Conservation (phyloP, 768 basidiomycete species). For the Suillus occidentalis region DNA sequence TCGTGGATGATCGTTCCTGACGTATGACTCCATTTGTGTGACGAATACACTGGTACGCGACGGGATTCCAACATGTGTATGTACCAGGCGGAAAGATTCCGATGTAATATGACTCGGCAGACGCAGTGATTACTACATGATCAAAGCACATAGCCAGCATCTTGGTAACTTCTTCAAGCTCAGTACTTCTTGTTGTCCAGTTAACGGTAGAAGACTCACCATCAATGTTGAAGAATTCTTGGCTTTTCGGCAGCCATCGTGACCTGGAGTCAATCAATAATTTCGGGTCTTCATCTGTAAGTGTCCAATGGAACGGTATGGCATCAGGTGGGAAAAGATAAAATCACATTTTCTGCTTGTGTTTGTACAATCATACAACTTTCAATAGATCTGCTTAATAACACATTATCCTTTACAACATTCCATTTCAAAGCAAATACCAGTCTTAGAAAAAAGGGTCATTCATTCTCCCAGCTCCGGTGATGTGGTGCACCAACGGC, state of each 20-base stretch:
- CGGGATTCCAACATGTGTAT: not conserved
- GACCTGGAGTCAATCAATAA: not conserved
- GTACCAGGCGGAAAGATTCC: not conserved
- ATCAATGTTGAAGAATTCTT: not conserved
- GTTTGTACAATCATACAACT: slow-evolving; percentile 15
- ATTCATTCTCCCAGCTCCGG: slow-evolving; percentile 6
- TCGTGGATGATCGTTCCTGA: not conserved
- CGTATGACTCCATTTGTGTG: not conserved
- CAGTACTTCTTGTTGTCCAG: not conserved
- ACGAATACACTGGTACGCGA: not conserved
- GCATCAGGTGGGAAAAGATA: not conserved
- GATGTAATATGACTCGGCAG: not conserved
- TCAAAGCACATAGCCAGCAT: not conserved
- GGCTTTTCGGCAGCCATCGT: not conserved
- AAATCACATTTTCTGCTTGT: slow-evolving; percentile 4
- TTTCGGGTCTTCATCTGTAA: not conserved
- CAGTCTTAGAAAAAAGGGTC: slow-evolving; percentile 5
- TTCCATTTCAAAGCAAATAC: slow-evolving; percentile 9
- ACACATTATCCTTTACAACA: slow-evolving; percentile 5
- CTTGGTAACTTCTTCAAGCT: not conserved
- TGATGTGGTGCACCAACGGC: not conserved
- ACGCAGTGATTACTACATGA: not conserved
- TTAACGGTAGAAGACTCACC: not conserved
- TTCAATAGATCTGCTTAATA: slow-evolving; percentile 9
- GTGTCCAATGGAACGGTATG: not conserved